Percentiles rank a stretch among this genome's conserved stretches.
Conservation (phyloP, 495 filamentous ascomycete genomes). For the Trichoderma asperelloides region DNA sequence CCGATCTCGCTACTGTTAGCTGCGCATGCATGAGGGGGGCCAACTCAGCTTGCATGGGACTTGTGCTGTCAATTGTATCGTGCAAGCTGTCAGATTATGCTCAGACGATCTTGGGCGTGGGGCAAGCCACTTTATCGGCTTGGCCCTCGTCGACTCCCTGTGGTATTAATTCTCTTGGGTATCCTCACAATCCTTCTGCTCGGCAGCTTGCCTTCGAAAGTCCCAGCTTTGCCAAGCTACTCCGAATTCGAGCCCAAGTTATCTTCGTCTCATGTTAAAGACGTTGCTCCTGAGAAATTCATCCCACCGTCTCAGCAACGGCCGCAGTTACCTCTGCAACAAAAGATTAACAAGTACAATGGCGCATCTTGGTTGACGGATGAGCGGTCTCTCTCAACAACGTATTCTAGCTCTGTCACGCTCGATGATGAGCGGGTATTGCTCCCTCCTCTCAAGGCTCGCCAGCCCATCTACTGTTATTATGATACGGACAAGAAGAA, state of each 20-base stretch:
- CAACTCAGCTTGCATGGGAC: too few species aligned
- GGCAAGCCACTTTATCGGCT: slow-evolving; percentile 37
- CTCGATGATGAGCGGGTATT: slow-evolving; percentile 81
- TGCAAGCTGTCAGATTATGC: slow-evolving; percentile 27
- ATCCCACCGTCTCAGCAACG: slow-evolving; percentile 55
- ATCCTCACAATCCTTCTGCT: slow-evolving; percentile 38
- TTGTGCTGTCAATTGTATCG: neutral
- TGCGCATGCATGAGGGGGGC: too few species aligned
- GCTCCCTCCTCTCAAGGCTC: slow-evolving; percentile 64
- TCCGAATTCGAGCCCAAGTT: slow-evolving; percentile 30
- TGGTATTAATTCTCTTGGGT: slow-evolving; percentile 34
- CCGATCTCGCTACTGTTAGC: neutral
- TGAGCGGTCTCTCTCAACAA: slow-evolving; percentile 73
- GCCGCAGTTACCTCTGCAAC: slow-evolving; percentile 64
- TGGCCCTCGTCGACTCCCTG: slow-evolving; percentile 33
- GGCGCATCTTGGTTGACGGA: slow-evolving; percentile 79
- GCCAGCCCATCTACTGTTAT: slow-evolving; percentile 85
- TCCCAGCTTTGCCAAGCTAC: slow-evolving; percentile 29
- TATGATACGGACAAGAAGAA: slow-evolving; percentile 64
- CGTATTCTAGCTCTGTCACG: slow-evolving; percentile 79
- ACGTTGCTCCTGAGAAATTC: slow-evolving; percentile 31
- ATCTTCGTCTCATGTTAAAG: slow-evolving; percentile 38
- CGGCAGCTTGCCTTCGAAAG: slow-evolving; percentile 36
- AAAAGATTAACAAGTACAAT: slow-evolving; percentile 68
- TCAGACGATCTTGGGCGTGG: slow-evolving; percentile 37